Conservation (phyloP, 106 monocot genomes). For the Triglochin maritima region DNA sequence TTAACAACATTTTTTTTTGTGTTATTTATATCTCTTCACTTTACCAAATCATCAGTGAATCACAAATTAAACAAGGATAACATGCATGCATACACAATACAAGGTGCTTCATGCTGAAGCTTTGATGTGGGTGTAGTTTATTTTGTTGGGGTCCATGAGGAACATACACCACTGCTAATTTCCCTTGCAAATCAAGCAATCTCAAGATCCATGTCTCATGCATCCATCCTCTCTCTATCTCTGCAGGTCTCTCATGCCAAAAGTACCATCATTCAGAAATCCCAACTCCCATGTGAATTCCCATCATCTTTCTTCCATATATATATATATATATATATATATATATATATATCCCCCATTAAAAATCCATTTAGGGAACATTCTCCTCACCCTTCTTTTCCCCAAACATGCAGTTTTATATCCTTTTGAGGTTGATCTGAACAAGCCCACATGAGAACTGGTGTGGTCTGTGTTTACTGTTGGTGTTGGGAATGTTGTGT, state of each 20-base stretch:
- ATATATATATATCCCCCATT: neutral
- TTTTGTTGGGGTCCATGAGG: slow-evolving; percentile 28
- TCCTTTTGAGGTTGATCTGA: slow-evolving; percentile 6
- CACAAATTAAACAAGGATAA: neutral
- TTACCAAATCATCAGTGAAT: too few relatives aligned
- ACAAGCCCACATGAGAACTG: slow-evolving; percentile 1
- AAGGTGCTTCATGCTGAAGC: slow-evolving; percentile 11
- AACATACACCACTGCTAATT: slow-evolving; percentile 12
- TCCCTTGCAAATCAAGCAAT: slow-evolving; percentile 55
- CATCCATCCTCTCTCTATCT: slow-evolving; percentile 2
- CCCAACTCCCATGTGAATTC: slow-evolving; percentile 40
- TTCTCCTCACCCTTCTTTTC: neutral
- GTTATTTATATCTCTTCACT: too few relatives aligned
- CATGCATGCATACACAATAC: neutral
- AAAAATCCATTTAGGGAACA: neutral
- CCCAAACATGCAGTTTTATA: neutral
- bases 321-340: neutral
- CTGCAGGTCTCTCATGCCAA: slow-evolving; percentile 19
- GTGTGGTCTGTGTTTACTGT: neutral
- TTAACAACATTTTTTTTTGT: too few relatives aligned
- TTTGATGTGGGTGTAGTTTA: neutral
- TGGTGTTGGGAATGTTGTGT: neutral
- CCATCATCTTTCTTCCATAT: slow-evolving; percentile 1
- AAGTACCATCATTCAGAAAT: slow-evolving; percentile 25
- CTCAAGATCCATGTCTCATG: slow-evolving; percentile 14